Percentiles rank a stretch among this genome's conserved stretches.
Conservation (phyloP, 2,329 filamentous ascomycete genomes). For the Blastomyces gilchristii region DNA sequence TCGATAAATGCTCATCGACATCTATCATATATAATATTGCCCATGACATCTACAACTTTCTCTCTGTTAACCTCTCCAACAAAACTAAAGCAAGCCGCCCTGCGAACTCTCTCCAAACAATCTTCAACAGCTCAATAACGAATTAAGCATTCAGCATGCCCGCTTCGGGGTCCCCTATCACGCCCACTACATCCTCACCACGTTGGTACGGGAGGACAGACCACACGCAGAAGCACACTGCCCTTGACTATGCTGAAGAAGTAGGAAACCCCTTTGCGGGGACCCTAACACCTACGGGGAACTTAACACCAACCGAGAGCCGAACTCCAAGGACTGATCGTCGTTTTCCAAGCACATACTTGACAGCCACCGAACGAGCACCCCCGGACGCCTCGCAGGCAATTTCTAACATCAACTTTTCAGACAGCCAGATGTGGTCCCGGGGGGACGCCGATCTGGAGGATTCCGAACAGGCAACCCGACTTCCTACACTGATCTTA, state of each 20-base stretch:
- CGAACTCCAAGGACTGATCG: not conserved
- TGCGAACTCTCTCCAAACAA: not conserved
- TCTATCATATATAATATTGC: not conserved
- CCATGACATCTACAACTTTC: not conserved
- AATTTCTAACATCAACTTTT: not conserved
- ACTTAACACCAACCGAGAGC: not conserved
- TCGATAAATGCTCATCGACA: not conserved
- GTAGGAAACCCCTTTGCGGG: not conserved
- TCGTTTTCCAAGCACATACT: not conserved
- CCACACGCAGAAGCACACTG: not conserved
- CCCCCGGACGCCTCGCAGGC: not conserved
- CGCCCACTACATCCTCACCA: not conserved
- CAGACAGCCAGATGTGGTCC: not conserved
- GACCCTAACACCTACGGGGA: not conserved
- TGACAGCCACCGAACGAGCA: not conserved
- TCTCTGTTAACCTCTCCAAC: not conserved
- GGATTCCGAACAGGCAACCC: not conserved
- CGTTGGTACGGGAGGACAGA: not conserved
- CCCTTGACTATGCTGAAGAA: not conserved
- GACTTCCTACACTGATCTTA: not conserved
- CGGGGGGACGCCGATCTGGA: not conserved
- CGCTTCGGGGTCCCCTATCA: not conserved
- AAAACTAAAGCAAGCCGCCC: not conserved
- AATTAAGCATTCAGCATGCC: not conserved
- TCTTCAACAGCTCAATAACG: not conserved